Evolutionary conservation across 352 stramenopile species (phyloP).

Genomic region (Phytophthora hybrid): DNA sequence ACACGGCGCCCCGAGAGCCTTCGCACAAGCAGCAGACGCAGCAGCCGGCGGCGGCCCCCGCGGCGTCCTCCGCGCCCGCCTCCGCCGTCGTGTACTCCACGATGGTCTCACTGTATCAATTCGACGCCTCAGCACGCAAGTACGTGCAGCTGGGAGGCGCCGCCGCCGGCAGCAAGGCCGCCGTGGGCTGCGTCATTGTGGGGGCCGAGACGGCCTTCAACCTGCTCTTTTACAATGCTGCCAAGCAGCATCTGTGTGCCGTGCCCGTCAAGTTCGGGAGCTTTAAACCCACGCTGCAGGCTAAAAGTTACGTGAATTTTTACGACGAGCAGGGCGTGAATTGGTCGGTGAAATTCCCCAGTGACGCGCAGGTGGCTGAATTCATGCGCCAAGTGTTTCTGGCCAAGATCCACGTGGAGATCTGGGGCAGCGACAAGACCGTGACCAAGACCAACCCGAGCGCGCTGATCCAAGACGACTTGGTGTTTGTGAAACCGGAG

Average conservation of each 20-base stretch:
- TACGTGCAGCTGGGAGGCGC: slow-evolving; percentile 67
- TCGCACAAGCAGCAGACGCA: slow-evolving; percentile 41
- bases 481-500: slow-evolving; percentile 52
- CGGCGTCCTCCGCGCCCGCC: slow-evolving; percentile 28
- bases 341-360: slow-evolving; percentile 82
- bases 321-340: slow-evolving; percentile 78
- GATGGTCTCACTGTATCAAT: slow-evolving; percentile 81
- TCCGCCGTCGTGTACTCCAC: slow-evolving; percentile 71
- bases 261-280: slow-evolving; percentile 58
- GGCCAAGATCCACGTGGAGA: slow-evolving; percentile 83
- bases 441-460: slow-evolving; percentile 57
- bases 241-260: slow-evolving; percentile 72
- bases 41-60: slow-evolving; percentile 19
- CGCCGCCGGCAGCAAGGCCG: slow-evolving; percentile 38
- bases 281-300: slow-evolving; percentile 75
- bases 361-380: slow-evolving; percentile 63
- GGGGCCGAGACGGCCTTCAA: slow-evolving; percentile 73
- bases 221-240: slow-evolving; percentile 78
- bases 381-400: slow-evolving; percentile 80
- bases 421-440: slow-evolving; percentile 72
- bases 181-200: slow-evolving; percentile 78
- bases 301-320: slow-evolving; percentile 87
- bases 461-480: slow-evolving; percentile 61
- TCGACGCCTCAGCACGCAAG: slow-evolving; percentile 59
- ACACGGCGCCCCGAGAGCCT: slow-evolving; percentile 73